A percentile compares a stretch with the other conserved stretches of the same genome.
Conservation (phyloP, 2,329 filamentous ascomycete species). For the Westerdykella ornata region DNA sequence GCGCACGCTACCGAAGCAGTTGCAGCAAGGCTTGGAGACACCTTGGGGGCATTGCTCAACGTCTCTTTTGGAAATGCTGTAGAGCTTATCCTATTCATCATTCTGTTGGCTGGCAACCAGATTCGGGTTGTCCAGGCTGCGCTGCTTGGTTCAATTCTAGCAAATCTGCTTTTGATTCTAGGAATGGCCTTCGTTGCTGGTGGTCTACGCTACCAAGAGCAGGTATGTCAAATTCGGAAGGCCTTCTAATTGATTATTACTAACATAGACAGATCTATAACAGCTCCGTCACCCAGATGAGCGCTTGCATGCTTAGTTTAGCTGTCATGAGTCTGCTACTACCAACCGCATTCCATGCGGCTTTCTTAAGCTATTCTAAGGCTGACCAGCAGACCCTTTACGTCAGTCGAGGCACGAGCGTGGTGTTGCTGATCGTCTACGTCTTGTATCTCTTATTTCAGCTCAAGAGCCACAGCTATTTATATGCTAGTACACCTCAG, state of each 20-base stretch:
- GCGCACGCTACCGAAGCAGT: slow-evolving; percentile 47
- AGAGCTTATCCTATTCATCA: slow-evolving; percentile 47
- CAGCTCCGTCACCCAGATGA: slow-evolving; percentile 93
- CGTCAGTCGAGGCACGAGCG: slow-evolving; percentile 83
- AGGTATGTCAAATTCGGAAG: slow-evolving; percentile 56
- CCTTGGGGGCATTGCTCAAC: slow-evolving; percentile 46
- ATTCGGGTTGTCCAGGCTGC: slow-evolving; percentile 91
- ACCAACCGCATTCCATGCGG: slow-evolving; percentile 89
- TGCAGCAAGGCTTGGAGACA: slow-evolving; percentile 44
- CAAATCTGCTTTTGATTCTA: slow-evolving; percentile 80
- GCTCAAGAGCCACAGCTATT: slow-evolving; percentile 83
- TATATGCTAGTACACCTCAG: slow-evolving; percentile 91
- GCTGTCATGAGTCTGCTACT: slow-evolving; percentile 84
- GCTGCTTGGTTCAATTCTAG: slow-evolving; percentile 79
- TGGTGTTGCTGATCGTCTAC: slow-evolving; percentile 78
- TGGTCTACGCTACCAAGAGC: slow-evolving; percentile 79
- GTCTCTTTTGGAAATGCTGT: slow-evolving; percentile 50
- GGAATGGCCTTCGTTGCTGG: slow-evolving; percentile 89
- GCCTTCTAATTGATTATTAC: too few relatives aligned
- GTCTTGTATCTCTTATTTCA: slow-evolving; percentile 80
- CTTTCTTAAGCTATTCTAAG: slow-evolving; percentile 56
- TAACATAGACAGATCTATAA: too few relatives aligned
- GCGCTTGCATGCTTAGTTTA: slow-evolving; percentile 81
- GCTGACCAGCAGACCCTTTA: slow-evolving; percentile 69
- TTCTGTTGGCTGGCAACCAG: slow-evolving; percentile 53